Conservation (phyloP, 306 rosid genomes). For the Vigna nakashimae region DNA sequence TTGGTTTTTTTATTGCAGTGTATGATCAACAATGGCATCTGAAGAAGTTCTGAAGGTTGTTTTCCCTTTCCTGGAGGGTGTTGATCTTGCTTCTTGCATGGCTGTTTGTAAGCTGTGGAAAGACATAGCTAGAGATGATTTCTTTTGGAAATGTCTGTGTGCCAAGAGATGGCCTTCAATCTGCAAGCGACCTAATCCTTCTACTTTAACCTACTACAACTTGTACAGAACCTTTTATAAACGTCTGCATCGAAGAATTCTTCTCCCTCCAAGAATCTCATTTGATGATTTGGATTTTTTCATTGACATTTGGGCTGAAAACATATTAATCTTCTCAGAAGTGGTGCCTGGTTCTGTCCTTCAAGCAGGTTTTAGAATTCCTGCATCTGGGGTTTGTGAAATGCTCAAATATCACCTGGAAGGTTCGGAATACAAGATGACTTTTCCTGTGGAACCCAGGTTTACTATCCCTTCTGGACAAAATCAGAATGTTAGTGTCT, state of each 20-base stretch:
- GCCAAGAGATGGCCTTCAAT: conserved; percentile 95
- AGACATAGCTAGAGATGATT: conserved; percentile 79
- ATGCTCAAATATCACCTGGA: conserved; percentile 67
- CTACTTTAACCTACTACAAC: conserved; percentile 65
- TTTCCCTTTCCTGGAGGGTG: conserved; percentile 89
- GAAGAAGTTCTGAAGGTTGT: conserved; percentile 85
- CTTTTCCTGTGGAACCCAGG: conserved; percentile 74
- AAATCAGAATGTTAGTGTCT: conserved; percentile 74
- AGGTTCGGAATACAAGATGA: conserved; percentile 83
- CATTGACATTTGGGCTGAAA: conserved; percentile 85
- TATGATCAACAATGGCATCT: conserved; percentile 52
- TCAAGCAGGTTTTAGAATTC: conserved; percentile 57
- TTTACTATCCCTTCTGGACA: conserved; percentile 70
- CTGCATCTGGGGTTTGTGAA: conserved; percentile 63
- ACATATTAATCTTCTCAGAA: conserved; percentile 72
- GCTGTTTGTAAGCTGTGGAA: conserved; percentile 87
- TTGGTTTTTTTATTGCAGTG: conserved; percentile 30
- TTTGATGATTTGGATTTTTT: conserved; percentile 89
- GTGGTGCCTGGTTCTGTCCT: conserved; percentile 77
- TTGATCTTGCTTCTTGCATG: conserved; percentile 89
- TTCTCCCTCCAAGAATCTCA: conserved; percentile 84
- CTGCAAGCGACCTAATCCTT: conserved; percentile 76
- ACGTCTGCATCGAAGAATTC: conserved; percentile 61
- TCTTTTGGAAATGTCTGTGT: conserved; percentile 89
- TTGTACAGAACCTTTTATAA: conserved; percentile 70